Percentiles rank a stretch among this genome's conserved stretches.
phyloP scores from a whole-genome alignment of 345 rosid species.

The Eutrema japonicum region DNA sequence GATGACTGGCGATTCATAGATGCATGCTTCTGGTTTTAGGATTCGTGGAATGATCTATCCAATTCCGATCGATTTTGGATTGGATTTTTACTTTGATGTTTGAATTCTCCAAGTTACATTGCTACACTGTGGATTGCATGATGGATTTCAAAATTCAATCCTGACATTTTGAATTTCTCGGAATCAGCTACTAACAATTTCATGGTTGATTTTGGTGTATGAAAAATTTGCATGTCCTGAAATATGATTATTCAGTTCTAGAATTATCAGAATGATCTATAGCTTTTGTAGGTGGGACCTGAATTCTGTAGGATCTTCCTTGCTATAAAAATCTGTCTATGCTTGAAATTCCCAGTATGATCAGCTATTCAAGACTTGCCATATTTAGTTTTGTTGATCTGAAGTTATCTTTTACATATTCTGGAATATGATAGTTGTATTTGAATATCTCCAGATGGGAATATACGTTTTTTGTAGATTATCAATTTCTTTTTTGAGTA shows the following conservation, averaged over 20 bases:
- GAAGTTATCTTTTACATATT: not conserved
- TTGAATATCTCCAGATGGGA: conserved; percentile 12
- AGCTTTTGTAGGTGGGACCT: conserved; percentile 4
- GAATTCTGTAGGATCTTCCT: not conserved
- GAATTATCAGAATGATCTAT: conserved; percentile 5
- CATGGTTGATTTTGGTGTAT: conserved; percentile 24
- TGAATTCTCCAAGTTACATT: not conserved
- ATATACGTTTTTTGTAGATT: not conserved
- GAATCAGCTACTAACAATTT: not conserved
- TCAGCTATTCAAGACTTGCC: conserved; percentile 15
- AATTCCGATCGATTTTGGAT: conserved; percentile 30
- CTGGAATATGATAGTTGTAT: conserved; percentile 6
- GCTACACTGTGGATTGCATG: not conserved
- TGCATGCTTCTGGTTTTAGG: conserved; percentile 28
- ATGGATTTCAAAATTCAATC: not conserved
- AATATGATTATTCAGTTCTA: not conserved
- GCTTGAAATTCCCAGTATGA: not conserved
- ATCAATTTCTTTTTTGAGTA: conserved; percentile 18
- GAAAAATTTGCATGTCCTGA: conserved; percentile 21
- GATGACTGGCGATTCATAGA: not conserved
- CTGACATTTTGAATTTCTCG: conserved; percentile 9
- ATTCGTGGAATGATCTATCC: not conserved
- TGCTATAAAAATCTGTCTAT: not conserved
- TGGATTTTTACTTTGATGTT: conserved; percentile 20
- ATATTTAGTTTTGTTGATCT: conserved; percentile 10